A percentile compares a stretch with the other conserved stretches of the same genome.
Evolutionary conservation across 1,139 yeast species (phyloP).

Genomic region (Candida sanyaensis): DNA sequence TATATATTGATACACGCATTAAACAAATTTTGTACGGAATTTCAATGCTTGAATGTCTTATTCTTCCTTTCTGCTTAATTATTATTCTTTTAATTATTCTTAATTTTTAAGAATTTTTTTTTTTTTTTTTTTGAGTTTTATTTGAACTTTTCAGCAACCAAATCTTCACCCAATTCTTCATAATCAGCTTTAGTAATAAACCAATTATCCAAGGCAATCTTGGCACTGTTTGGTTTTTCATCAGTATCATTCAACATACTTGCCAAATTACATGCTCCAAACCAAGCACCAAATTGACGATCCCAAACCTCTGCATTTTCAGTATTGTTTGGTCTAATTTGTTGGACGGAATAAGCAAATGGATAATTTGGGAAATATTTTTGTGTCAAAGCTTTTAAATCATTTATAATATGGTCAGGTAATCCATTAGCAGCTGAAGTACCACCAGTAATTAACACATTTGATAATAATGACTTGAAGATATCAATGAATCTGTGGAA

Average conservation of each 20-base stretch:
- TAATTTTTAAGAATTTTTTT: too few relatives aligned
- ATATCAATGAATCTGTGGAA: conserved; percentile 43
- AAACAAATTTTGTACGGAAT: not conserved
- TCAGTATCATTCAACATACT: conserved; percentile 48
- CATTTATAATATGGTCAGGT: conserved; percentile 62
- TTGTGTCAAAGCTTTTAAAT: conserved; percentile 48
- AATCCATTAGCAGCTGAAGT: conserved; percentile 61
- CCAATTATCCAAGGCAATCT: conserved; percentile 52
- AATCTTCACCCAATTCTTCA: conserved; percentile 61
- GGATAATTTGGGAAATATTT: conserved; percentile 52
- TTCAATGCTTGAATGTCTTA: not conserved
- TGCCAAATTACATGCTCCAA: conserved; percentile 67
- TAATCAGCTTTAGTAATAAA: conserved; percentile 60
- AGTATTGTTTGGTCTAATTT: conserved; percentile 16
- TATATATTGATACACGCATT: conserved; percentile 3
- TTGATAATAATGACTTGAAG: conserved; percentile 48
- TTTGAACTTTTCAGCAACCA: conserved; percentile 55
- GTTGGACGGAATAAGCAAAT: conserved; percentile 24
- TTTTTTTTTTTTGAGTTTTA: conserved; percentile 6
- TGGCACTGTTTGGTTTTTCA: conserved; percentile 37
- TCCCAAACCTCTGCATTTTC: conserved; percentile 48
- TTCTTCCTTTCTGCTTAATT: too few relatives aligned
- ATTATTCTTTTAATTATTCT: too few relatives aligned
- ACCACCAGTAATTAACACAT: conserved; percentile 69
- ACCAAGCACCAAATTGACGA: conserved; percentile 60